Evolutionary conservation across 2,329 filamentous ascomycete genomes (phyloP).

Genomic region (Davidsoniella neocaledoniae): DNA sequence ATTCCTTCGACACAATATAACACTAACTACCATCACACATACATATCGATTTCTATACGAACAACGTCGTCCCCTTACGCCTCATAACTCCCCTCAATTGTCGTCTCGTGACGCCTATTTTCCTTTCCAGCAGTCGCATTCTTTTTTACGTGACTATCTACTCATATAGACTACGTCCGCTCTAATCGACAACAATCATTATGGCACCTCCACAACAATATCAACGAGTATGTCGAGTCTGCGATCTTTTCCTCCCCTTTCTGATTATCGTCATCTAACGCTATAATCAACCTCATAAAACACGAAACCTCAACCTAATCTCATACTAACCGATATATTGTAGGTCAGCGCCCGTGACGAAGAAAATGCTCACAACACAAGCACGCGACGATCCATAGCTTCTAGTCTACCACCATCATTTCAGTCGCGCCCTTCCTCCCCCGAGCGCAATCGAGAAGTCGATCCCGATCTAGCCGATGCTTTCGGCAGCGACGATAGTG

Average conservation of each 20-base stretch:
- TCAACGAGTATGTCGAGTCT: conserved; percentile 4
- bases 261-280: neutral
- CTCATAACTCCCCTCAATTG: neutral
- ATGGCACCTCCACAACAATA: conserved; percentile 11
- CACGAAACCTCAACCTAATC: neutral
- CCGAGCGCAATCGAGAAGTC: conserved; percentile 29
- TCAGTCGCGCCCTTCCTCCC: conserved; percentile 59
- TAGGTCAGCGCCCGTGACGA: conserved; percentile 44
- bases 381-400: conserved; percentile 26
- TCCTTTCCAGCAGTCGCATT: neutral
- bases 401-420: conserved; percentile 67
- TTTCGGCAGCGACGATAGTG: conserved; percentile 70
- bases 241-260: neutral
- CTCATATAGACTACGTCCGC: neutral
- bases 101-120: neutral
- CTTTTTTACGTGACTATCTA: neutral
- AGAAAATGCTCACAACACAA: conserved; percentile 22
- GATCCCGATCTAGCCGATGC: conserved; percentile 80
- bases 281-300: neutral
- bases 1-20: too few relatives aligned
- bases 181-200: too few relatives aligned
- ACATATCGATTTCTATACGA: too few relatives aligned
- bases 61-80: too few relatives aligned
- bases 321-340: neutral
- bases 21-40: too few relatives aligned